A percentile compares a stretch with the other conserved stretches of the same genome.
Conservation (phyloP, 352 stramenopile genomes). For the Pythium scleroteichum region DNA sequence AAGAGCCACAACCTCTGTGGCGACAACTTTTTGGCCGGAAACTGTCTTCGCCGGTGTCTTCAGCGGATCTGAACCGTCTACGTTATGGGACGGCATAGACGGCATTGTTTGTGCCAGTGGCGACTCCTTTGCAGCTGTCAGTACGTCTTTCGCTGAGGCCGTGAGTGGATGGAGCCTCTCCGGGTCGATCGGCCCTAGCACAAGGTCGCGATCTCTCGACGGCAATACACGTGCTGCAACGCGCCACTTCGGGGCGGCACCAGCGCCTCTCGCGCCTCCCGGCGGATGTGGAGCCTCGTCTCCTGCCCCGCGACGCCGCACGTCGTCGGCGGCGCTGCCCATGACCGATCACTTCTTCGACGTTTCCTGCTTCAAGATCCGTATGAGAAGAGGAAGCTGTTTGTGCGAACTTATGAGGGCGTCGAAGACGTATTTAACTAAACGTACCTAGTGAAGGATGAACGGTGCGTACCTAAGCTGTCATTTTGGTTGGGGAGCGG, state of each 20-base stretch:
- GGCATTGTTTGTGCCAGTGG: neutral
- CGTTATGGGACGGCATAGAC: too few relatives aligned
- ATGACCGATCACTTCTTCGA: slow-evolving; percentile 14
- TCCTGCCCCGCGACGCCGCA: neutral
- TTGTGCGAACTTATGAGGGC: too few relatives aligned
- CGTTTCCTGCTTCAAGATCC: slow-evolving; percentile 23
- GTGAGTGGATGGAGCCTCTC: slow-evolving; percentile 53
- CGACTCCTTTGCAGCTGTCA: neutral
- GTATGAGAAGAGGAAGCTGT: neutral
- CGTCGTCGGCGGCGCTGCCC: slow-evolving; percentile 16
- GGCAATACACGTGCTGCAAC: slow-evolving; percentile 38
- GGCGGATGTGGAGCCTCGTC: neutral
- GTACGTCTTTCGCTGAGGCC: neutral
- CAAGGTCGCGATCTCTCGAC: slow-evolving; percentile 30
- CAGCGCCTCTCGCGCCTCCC: too few relatives aligned
- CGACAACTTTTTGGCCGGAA: neutral
- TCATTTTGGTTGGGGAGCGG: slow-evolving; percentile 1
- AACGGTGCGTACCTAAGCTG: slow-evolving; percentile 4
- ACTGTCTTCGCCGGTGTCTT: neutral
- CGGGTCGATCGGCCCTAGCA: slow-evolving; percentile 20
- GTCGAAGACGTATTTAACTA: too few relatives aligned
- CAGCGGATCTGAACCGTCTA: too few relatives aligned
- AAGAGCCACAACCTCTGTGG: slow-evolving; percentile 57
- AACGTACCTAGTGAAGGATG: neutral
- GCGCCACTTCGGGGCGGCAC: slow-evolving; percentile 35